These are phyloP conservation scores for Onygenales sp. DNA, from an alignment of 2,329 filamentous ascomycete species.

Conservation along the genomic window DNA sequence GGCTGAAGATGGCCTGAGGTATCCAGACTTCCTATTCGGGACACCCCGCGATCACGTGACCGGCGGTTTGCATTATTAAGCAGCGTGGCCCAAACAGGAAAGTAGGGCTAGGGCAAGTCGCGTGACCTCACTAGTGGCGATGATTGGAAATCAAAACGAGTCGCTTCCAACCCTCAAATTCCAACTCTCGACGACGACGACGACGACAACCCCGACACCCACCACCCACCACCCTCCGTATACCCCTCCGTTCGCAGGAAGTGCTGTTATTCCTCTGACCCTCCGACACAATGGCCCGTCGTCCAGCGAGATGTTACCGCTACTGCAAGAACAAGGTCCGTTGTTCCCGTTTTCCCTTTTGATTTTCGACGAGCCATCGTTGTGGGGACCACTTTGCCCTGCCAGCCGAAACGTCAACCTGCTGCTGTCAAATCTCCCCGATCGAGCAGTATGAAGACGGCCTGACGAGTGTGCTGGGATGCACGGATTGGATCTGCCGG, in stretches of 20 bases:
- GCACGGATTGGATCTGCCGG: background rate
- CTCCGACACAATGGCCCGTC: conserved; percentile 89
- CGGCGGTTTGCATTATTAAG: background rate
- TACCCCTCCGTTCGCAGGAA: conserved; percentile 38
- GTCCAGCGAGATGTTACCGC: conserved; percentile 98
- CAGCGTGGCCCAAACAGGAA: background rate
- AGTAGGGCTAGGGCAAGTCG: conserved; percentile 33
- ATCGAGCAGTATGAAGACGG: too few species aligned
- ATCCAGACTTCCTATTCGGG: background rate
- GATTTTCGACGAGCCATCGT: conserved; percentile 10
- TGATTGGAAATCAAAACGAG: conserved; percentile 27
- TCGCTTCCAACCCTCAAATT: conserved; percentile 5
- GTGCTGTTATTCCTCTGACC: conserved; percentile 33
- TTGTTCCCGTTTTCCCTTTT: conserved; percentile 13
- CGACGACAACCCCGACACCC: conserved; percentile 30
- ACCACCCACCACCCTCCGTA: conserved; percentile 21
- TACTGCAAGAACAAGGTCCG: conserved; percentile 99
- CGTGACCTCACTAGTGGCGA: conserved; percentile 21
- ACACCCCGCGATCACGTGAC: background rate
- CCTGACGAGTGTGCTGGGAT: too few species aligned
- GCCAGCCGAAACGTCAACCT: background rate
- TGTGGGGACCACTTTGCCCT: conserved; percentile 14
- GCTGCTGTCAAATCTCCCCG: too few species aligned
- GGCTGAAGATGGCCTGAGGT: background rate
- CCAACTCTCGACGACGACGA: conserved; percentile 4